Conservation (phyloP, 805 yeast genomes). For the Yamadazyma paraphyllophila region DNA sequence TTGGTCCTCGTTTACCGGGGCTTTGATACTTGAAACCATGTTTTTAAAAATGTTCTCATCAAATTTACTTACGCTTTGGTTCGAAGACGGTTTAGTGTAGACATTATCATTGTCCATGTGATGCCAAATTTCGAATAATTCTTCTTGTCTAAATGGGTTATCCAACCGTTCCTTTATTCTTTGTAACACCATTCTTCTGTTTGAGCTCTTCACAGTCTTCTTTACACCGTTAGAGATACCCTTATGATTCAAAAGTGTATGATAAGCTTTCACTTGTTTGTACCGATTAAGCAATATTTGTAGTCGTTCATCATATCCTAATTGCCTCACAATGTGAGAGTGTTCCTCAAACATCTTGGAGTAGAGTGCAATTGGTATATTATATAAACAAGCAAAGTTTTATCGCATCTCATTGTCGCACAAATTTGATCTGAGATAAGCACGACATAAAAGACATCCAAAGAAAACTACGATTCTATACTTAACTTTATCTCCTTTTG, state of each 20-base stretch:
- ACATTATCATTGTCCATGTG: conserved; percentile 12
- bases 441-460: no score
- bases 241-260: conserved; percentile 1
- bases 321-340: background rate
- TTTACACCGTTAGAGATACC: background rate
- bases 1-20: background rate
- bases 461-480: background rate
- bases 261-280: background rate
- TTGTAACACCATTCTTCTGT: background rate
- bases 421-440: background rate
- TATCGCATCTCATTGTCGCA: conserved; percentile 14
- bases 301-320: background rate
- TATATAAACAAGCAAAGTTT: conserved; percentile 1
- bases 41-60: conserved; percentile 6
- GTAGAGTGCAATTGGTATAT: no score
- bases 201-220: background rate
- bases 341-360: conserved; percentile 8
- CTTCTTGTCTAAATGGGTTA: conserved; percentile 24
- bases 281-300: background rate
- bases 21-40: background rate
- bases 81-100: conserved; percentile 5
- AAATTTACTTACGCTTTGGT: conserved; percentile 4
- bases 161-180: conserved; percentile 3
- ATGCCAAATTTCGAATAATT: conserved; percentile 35
- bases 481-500: background rate